Evolutionary conservation across 352 stramenopile species (phyloP).

Genomic region (Pythium sukuiense): DNA sequence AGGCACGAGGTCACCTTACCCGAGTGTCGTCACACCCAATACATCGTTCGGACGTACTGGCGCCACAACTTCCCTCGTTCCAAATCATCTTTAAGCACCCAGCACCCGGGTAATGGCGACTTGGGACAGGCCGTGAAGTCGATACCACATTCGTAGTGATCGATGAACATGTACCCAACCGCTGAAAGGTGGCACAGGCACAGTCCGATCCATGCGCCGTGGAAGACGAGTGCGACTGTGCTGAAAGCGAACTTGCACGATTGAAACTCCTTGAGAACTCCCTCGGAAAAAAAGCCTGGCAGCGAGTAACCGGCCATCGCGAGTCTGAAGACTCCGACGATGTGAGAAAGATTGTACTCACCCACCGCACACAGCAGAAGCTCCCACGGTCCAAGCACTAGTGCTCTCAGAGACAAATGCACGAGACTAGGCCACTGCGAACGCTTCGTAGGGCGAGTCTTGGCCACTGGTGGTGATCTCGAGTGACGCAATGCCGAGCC

Average conservation of each 20-base stretch:
- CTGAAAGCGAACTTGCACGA: slow-evolving; percentile 40
- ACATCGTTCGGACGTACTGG: slow-evolving; percentile 58
- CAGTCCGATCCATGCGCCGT: slow-evolving; percentile 44
- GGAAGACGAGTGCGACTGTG: slow-evolving; percentile 33
- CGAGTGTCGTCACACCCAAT: slow-evolving; percentile 73
- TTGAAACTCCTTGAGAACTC: slow-evolving; percentile 24
- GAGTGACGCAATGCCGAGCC: neutral
- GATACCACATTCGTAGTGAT: slow-evolving; percentile 30
- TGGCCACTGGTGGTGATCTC: slow-evolving; percentile 61
- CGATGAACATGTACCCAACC: slow-evolving; percentile 62
- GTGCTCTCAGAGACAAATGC: neutral
- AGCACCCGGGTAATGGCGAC: slow-evolving; percentile 35
- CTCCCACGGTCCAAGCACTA: slow-evolving; percentile 6
- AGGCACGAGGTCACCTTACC: slow-evolving; percentile 66
- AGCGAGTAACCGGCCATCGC: slow-evolving; percentile 19
- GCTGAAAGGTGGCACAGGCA: slow-evolving; percentile 63
- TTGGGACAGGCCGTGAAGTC: slow-evolving; percentile 20
- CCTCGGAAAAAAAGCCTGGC: slow-evolving; percentile 17
- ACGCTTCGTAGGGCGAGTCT: slow-evolving; percentile 26
- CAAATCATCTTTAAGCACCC: slow-evolving; percentile 62
- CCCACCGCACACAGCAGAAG: slow-evolving; percentile 10
- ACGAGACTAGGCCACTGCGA: neutral
- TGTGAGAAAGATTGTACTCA: slow-evolving; percentile 43
- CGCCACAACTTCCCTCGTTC: slow-evolving; percentile 41
- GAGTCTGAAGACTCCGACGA: slow-evolving; percentile 33